These are phyloP conservation scores for Kwoniella botswanensis DNA, from an alignment of 768 basidiomycete species.

Conservation along the genomic window DNA sequence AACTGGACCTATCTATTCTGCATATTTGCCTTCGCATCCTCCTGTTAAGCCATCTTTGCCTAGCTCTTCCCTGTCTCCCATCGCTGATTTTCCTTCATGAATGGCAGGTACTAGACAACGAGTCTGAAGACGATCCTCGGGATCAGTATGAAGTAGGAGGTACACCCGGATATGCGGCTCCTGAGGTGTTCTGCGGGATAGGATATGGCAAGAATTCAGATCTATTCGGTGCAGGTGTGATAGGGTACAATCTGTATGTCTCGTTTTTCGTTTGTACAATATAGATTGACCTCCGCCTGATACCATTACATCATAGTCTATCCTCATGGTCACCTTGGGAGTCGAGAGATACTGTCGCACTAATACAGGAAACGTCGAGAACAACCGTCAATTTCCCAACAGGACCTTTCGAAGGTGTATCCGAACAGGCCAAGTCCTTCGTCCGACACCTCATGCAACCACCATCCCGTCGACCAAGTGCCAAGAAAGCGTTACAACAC, in stretches of 20 bases:
- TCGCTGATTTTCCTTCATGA: no score
- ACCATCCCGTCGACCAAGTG: constrained; percentile 25
- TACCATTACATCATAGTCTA: constrained; percentile 18
- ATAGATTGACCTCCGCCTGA: background rate
- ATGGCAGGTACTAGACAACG: constrained; percentile 26
- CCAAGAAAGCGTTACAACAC: constrained; percentile 25
- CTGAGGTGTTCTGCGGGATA: constrained; percentile 34
- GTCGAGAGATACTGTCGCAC: constrained; percentile 22
- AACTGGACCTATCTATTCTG: no score
- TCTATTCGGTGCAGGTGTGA: constrained; percentile 43
- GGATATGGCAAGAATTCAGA: constrained; percentile 46
- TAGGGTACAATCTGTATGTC: constrained; percentile 38
- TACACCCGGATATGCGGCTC: constrained; percentile 44
- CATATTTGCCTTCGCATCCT: no score
- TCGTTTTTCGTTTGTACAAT: background rate
- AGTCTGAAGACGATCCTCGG: constrained; percentile 29
- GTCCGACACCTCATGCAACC: constrained; percentile 25
- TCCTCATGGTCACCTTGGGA: constrained; percentile 44
- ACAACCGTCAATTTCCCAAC: constrained; percentile 28
- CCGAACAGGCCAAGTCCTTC: constrained; percentile 33
- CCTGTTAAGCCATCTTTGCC: no score
- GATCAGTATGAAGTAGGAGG: constrained; percentile 36
- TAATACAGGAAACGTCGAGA: constrained; percentile 36
- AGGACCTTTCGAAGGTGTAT: constrained; percentile 39
- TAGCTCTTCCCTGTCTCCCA: no score